Conservation (phyloP, 2,329 filamentous ascomycete species). For the Penicillium sp. region DNA sequence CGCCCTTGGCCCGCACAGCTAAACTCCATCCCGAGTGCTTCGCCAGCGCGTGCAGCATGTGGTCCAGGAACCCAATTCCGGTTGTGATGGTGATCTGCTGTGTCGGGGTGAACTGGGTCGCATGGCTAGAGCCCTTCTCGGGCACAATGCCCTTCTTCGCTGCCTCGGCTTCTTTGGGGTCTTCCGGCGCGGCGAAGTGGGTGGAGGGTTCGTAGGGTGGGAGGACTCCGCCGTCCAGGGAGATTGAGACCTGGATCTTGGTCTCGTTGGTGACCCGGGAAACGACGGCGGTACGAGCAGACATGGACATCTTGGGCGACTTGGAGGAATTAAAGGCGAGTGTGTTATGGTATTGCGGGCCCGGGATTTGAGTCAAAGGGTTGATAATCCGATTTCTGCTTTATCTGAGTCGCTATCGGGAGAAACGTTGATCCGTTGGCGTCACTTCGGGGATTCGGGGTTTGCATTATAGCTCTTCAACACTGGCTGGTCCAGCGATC, state of each 20-base stretch:
- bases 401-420: constrained; percentile 21
- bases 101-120: constrained; percentile 77
- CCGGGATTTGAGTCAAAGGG: neutral
- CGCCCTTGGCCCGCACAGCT: constrained; percentile 77
- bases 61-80: constrained; percentile 95
- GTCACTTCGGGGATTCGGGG: constrained; percentile 9
- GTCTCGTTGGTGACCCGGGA: constrained; percentile 96
- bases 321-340: neutral
- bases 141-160: constrained; percentile 47
- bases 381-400: constrained; percentile 18
- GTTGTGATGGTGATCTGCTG: constrained; percentile 88
- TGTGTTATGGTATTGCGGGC: neutral
- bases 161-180: constrained; percentile 52
- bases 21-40: constrained; percentile 97
- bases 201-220: constrained; percentile 40
- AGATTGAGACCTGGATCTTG: constrained; percentile 89
- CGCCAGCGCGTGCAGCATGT: constrained; percentile 95
- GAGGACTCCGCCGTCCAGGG: constrained; percentile 81
- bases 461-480: neutral
- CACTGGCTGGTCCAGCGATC: constrained; percentile 17
- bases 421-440: constrained; percentile 23
- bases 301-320: constrained; percentile 25
- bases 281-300: constrained; percentile 73
- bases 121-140: constrained; percentile 62
- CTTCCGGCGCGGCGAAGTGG: constrained; percentile 64